Percentiles rank a stretch among this genome's conserved stretches.
These are phyloP conservation scores for Arthrobotrys musiformis DNA, from an alignment of 2,329 filamentous ascomycete genomes.

Conservation along the genomic window DNA sequence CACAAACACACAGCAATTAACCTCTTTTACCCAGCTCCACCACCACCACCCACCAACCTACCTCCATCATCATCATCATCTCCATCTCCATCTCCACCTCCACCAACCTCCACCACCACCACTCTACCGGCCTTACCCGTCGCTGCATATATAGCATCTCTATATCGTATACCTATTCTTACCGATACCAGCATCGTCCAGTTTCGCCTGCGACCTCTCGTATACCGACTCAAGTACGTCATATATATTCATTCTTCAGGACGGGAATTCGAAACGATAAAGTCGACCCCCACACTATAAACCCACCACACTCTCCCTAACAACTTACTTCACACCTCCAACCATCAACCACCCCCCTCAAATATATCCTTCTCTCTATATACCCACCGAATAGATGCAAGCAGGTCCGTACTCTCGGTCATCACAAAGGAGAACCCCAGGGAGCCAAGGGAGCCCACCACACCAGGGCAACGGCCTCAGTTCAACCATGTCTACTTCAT, in stretches of 20 bases:
- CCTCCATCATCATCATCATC: background rate
- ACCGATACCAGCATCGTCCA: background rate
- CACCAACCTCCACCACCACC: background rate
- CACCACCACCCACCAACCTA: background rate
- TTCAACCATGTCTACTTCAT: slow-evolving; percentile 48
- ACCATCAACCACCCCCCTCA: no score
- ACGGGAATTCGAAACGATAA: slow-evolving; percentile 7
- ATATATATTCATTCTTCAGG: background rate
- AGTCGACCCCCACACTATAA: background rate
- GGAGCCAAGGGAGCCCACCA: slow-evolving; percentile 35
- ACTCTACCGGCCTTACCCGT: background rate
- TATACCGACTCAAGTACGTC: background rate
- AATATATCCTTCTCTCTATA: background rate
- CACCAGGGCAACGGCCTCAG: slow-evolving; percentile 48
- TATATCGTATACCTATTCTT: background rate
- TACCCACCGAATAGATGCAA: slow-evolving; percentile 53
- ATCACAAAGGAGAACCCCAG: slow-evolving; percentile 48
- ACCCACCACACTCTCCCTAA: background rate
- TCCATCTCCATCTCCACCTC: background rate
- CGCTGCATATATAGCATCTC: background rate
- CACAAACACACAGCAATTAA: background rate
- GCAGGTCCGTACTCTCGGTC: slow-evolving; percentile 37
- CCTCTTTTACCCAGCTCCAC: background rate
- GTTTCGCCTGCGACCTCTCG: background rate
- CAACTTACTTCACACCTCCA: background rate